These are phyloP conservation scores for Lodderomyces beijingensis DNA, from an alignment of 1,139 yeast genomes.

Conservation along the genomic window DNA sequence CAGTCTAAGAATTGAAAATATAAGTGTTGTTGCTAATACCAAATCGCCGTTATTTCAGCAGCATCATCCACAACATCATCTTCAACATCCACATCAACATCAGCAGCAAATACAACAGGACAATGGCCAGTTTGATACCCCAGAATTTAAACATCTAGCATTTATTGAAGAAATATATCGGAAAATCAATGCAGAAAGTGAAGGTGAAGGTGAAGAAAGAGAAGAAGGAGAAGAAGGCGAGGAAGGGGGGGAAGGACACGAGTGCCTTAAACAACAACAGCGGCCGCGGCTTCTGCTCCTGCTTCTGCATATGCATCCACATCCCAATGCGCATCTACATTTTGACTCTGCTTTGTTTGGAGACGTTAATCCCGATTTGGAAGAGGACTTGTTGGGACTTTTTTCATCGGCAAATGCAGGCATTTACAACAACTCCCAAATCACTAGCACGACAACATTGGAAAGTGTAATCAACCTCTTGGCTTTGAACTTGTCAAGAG, in stretches of 20 bases:
- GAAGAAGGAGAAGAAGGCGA: not conserved
- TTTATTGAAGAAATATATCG: constrained; percentile 38
- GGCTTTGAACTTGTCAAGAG: constrained; percentile 25
- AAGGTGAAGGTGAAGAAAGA: not conserved
- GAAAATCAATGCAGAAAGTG: constrained; percentile 10
- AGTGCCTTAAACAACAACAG: not conserved
- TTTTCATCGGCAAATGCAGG: constrained; percentile 57
- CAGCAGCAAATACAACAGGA: constrained; percentile 1
- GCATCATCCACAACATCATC: not conserved
- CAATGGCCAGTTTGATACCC: constrained; percentile 13
- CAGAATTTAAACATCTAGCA: constrained; percentile 40
- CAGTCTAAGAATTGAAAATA: constrained; percentile 72
- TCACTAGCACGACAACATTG: constrained; percentile 51
- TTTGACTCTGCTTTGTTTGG: constrained; percentile 80
- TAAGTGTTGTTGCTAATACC: constrained; percentile 50
- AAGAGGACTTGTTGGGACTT: constrained; percentile 56
- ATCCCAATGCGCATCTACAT: constrained; percentile 14
- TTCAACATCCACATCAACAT: no score
- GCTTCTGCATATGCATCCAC: no score
- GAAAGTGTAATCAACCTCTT: constrained; percentile 34
- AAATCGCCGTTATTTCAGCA: constrained; percentile 5
- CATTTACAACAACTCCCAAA: constrained; percentile 57
- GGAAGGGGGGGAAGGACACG: not conserved
- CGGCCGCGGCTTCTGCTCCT: no score
- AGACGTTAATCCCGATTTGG: constrained; percentile 60